phyloP scores from a whole-genome alignment of 2,329 filamentous ascomycete genomes.

The Exophiala viscosa region DNA sequence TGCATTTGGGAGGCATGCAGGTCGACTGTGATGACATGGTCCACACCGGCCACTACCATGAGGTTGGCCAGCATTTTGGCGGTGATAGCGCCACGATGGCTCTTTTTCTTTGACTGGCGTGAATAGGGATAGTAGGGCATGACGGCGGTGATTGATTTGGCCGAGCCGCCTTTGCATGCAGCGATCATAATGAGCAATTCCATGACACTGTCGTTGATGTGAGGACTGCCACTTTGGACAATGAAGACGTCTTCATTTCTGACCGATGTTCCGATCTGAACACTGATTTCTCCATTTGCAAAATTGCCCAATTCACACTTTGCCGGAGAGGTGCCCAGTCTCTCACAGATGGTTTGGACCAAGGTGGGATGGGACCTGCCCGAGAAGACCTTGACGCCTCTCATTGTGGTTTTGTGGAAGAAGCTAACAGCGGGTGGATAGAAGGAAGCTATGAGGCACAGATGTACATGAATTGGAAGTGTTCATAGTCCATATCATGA shows the following conservation, averaged over 20 bases:
- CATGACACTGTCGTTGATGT: slow-evolving; percentile 99
- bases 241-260: slow-evolving; percentile 99
- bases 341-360: slow-evolving; percentile 63
- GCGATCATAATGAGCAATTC: slow-evolving; percentile 99
- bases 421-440: neutral
- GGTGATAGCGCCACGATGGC: slow-evolving; percentile 91
- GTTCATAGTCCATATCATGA: no score
- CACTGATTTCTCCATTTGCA: slow-evolving; percentile 66
- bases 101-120: slow-evolving; percentile 98
- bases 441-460: neutral
- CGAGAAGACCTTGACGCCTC: slow-evolving; percentile 64
- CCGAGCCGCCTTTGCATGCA: slow-evolving; percentile 95
- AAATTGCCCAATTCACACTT: slow-evolving; percentile 63
- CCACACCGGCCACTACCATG: slow-evolving; percentile 86
- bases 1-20: slow-evolving; percentile 98
- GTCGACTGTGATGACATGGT: slow-evolving; percentile 96
- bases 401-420: slow-evolving; percentile 45
- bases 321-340: slow-evolving; percentile 58
- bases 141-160: slow-evolving; percentile 47
- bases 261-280: slow-evolving; percentile 67
- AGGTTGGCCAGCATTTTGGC: slow-evolving; percentile 96
- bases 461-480: no score
- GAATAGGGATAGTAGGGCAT: slow-evolving; percentile 77
- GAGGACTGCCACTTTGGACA: slow-evolving; percentile 90
- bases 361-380: slow-evolving; percentile 63